phyloP scores from a whole-genome alignment of 75 land plant genomes.

The Selaginella tamariscina region DNA sequence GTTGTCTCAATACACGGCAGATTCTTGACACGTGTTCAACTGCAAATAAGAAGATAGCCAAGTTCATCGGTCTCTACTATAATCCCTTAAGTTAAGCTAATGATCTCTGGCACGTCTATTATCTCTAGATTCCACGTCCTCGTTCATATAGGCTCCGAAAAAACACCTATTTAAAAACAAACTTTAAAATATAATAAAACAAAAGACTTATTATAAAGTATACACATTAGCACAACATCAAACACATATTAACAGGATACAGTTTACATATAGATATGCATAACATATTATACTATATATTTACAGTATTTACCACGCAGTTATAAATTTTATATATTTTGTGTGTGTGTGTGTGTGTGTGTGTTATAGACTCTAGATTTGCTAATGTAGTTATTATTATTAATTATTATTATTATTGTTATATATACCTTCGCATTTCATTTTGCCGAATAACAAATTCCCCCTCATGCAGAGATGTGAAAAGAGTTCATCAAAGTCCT shows the following conservation, averaged over 20 bases:
- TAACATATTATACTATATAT: too few species aligned
- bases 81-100: conserved; percentile 24
- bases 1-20: conserved; percentile 31
- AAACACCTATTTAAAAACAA: conserved; percentile 21
- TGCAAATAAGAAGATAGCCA: conserved; percentile 35
- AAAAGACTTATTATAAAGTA: neutral
- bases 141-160: conserved; percentile 33
- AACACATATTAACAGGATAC: too few species aligned
- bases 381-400: too few species aligned
- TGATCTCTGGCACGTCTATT: conserved; percentile 13
- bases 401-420: too few species aligned
- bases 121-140: conserved; percentile 28
- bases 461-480: conserved; percentile 5
- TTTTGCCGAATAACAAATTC: conserved; percentile 16
- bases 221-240: neutral
- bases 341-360: too few species aligned
- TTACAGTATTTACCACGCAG: too few species aligned
- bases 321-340: too few species aligned
- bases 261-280: too few species aligned
- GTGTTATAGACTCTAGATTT: too few species aligned
- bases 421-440: conserved; percentile 35
- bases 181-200: neutral
- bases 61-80: conserved; percentile 35
- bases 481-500: conserved; percentile 26
- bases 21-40: conserved; percentile 36